These are phyloP conservation scores for Alternaria arbusti DNA, from an alignment of 2,329 filamentous ascomycete species.

Conservation along the genomic window DNA sequence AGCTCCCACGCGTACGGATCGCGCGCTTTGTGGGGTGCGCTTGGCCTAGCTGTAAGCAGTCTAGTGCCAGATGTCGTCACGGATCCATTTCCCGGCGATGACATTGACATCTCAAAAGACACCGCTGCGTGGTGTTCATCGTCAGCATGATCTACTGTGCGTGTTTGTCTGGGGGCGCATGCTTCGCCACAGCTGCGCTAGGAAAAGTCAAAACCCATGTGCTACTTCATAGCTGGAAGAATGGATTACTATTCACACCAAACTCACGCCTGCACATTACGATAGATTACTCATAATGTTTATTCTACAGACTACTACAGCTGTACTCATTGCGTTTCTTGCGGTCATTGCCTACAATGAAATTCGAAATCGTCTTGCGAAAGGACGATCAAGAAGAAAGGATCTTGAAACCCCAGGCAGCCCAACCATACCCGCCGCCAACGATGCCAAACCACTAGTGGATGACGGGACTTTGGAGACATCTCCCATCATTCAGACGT, in stretches of 20 bases:
- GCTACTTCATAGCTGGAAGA: background rate
- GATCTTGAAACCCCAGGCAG: constrained; percentile 22
- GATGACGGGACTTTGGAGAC: background rate
- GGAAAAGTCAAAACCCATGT: background rate
- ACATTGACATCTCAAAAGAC: background rate
- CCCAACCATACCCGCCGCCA: constrained; percentile 6
- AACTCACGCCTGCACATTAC: background rate
- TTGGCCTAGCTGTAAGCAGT: background rate
- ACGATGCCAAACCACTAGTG: background rate
- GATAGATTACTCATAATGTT: constrained; percentile 18
- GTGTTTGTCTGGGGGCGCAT: background rate
- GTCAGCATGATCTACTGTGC: constrained; percentile 7
- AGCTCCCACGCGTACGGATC: background rate
- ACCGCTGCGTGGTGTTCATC: background rate
- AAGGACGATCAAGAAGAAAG: constrained; percentile 19
- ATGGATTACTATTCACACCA: background rate
- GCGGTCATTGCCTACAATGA: constrained; percentile 25
- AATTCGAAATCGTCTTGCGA: constrained; percentile 20
- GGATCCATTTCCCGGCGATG: background rate
- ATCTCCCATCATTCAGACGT: background rate
- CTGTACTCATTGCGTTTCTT: constrained; percentile 27
- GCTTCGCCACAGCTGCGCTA: background rate
- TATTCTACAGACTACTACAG: constrained; percentile 28
- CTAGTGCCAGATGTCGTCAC: constrained; percentile 9
- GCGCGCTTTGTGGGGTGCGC: constrained; percentile 3